Evolutionary conservation across 257 asterid genomes (phyloP).

Genomic region (Pogostemon cablin): DNA sequence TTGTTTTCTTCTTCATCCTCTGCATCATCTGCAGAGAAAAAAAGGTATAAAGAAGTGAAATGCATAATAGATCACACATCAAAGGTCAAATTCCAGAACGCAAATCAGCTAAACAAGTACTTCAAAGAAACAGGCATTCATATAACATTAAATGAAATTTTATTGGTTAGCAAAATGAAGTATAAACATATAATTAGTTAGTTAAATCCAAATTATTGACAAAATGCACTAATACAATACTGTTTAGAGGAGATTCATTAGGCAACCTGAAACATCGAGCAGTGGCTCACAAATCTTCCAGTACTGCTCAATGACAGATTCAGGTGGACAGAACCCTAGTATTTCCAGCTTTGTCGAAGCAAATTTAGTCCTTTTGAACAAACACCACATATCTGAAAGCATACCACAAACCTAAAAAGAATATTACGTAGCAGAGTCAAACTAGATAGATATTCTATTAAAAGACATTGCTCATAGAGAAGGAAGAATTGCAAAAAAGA

Average conservation of each 20-base stretch:
- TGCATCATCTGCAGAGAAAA: constrained; percentile 61
- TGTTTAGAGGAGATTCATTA: constrained; percentile 31
- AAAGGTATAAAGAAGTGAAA: constrained; percentile 26
- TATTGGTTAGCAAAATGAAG: not conserved
- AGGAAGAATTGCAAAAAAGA: not conserved
- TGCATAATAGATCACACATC: constrained; percentile 5
- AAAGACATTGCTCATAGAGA: not conserved
- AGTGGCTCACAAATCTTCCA: constrained; percentile 86
- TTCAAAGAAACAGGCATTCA: not conserved
- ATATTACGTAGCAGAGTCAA: constrained; percentile 28
- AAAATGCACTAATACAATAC: constrained; percentile 19
- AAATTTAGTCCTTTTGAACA: constrained; percentile 71
- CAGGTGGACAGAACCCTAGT: constrained; percentile 70
- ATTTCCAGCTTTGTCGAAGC: constrained; percentile 67
- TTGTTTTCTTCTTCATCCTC: constrained; percentile 78
- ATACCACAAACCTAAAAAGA: constrained; percentile 68
- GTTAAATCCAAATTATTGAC: constrained; percentile 25
- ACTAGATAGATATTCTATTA: constrained; percentile 7
- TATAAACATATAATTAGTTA: not conserved
- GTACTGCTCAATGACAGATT: constrained; percentile 59
- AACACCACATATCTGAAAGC: constrained; percentile 83
- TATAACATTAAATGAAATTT: constrained; percentile 1
- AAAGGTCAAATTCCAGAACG: not conserved
- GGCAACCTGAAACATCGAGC: constrained; percentile 70
- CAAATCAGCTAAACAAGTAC: constrained; percentile 6